phyloP scores from a whole-genome alignment of 1,284 basidiomycete genomes.

The Sanghuangporus sanghuang region DNA sequence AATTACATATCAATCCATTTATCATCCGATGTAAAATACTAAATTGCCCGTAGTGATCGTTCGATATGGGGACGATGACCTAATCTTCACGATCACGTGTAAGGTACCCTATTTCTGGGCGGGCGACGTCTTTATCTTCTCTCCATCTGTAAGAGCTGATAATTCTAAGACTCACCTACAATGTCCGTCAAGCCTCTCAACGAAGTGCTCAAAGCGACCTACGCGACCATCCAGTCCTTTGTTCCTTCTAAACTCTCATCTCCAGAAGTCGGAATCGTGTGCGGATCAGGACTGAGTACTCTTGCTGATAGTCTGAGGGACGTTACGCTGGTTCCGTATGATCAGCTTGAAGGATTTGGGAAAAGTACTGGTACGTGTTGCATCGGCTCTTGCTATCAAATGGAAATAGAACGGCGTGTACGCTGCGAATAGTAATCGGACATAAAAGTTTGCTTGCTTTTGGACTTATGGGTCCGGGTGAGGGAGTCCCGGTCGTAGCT shows the following conservation, averaged over 20 bases:
- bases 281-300: slow-evolving; percentile 71
- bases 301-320: slow-evolving; percentile 54
- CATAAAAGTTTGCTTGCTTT: slow-evolving; percentile 77
- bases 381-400: background rate
- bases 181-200: slow-evolving; percentile 12
- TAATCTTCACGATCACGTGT: no score
- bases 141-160: no score
- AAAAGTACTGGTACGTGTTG: slow-evolving; percentile 59
- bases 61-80: no score
- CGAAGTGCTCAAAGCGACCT: slow-evolving; percentile 16
- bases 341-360: slow-evolving; percentile 60
- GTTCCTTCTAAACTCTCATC: slow-evolving; percentile 41
- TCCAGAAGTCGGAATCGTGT: slow-evolving; percentile 72
- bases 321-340: slow-evolving; percentile 53
- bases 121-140: no score
- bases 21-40: no score
- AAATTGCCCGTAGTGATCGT: no score
- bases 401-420: background rate
- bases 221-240: slow-evolving; percentile 15
- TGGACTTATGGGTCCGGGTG: slow-evolving; percentile 58
- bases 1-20: no score
- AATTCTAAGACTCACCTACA: background rate
- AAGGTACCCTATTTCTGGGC: no score
- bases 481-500: slow-evolving; percentile 67
- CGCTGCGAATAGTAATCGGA: slow-evolving; percentile 49